A percentile compares a stretch with the other conserved stretches of the same genome.
Conservation (phyloP, 2,329 filamentous ascomycete species). For the Epichloe coenophiala region DNA sequence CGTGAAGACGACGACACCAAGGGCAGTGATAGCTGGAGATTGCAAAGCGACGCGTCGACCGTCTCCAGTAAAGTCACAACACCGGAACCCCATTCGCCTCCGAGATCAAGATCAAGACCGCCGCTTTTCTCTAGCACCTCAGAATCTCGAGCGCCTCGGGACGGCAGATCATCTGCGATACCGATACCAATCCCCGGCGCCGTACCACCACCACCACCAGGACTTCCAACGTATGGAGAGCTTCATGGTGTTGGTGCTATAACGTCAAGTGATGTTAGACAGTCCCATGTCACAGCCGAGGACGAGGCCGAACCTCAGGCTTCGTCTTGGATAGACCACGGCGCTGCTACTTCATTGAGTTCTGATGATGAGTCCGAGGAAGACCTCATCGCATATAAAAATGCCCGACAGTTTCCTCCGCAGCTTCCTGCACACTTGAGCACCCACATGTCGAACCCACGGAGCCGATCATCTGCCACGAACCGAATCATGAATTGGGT, state of each 20-base stretch:
- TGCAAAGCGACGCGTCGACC: constrained; percentile 16
- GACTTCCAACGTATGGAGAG: not conserved
- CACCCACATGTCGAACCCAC: constrained; percentile 9
- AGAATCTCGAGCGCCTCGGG: constrained; percentile 7
- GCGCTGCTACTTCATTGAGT: not conserved
- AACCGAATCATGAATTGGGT: constrained; percentile 22
- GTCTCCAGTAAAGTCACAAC: constrained; percentile 16
- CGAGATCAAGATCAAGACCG: not conserved
- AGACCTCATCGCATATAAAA: constrained; percentile 16
- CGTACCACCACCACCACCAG: constrained; percentile 4
- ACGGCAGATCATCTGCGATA: constrained; percentile 4
- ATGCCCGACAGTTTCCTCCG: constrained; percentile 19
- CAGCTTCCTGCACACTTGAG: constrained; percentile 15
- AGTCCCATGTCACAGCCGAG: not conserved
- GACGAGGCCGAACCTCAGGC: not conserved
- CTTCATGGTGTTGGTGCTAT: not conserved
- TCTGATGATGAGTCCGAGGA: constrained; percentile 15
- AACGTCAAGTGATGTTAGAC: not conserved
- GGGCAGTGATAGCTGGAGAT: constrained; percentile 14
- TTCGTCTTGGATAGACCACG: constrained; percentile 4
- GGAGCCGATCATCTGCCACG: constrained; percentile 16
- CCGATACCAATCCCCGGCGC: constrained; percentile 6
- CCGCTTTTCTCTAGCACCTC: constrained; percentile 7
- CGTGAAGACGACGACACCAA: constrained; percentile 15
- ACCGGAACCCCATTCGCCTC: constrained; percentile 12